Base-by-base conservation (phyloP, 345 rosid species). In the Brassica rapa region DNA sequence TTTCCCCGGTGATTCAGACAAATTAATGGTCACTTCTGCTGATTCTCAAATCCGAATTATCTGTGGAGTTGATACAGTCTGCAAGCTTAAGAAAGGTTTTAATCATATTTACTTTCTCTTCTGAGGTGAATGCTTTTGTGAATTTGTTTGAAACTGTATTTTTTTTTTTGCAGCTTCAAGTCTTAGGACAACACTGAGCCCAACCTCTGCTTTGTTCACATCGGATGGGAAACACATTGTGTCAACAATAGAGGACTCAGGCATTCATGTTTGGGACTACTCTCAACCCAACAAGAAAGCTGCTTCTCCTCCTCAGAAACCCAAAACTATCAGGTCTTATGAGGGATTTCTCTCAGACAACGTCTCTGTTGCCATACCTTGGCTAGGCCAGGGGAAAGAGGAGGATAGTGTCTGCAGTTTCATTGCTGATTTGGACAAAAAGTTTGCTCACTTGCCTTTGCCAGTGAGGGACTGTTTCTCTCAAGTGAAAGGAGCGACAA, bases 191-290 rank as follows among this genome's bases (percentile, higher is more conserved):
- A 78, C 90, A 5, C 86, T 85, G 81, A 87, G 82, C 72, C 92
- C 90, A 69, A 82, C 83, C 41, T 68, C 72, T 62, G 95, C 97
- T 19, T 81, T 88, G 11, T 90, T 92, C 78, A 89, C 95, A 14
- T 81, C 90, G 8, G 93, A 90, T 62, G 92, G 97, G 64, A 90
- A 87, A 67, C 95, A 92, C 77, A 77, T 92, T 1, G 75, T 92
- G 67, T 88, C 97, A 10, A 81, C 91, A 27, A 86, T 82, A 64
- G 93, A 88, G 51, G 93, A 89, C 79, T 86, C 91, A n/a, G 84
- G 85, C 49, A 80, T 92, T 72, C 82, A 87, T 78, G 62, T 92
- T 16, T 92, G 97, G 97, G 89, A 89, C 84, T 85, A 83, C 70
- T 35, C 71, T 24, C 51, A 77, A 64, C 86, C 77, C 61, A 89